Evolutionary conservation across 163 green algal genomes (phyloP), one percentile per base, ranked within the genome.

Genomic region (Chlamydomonas reinhardtii): DNA sequence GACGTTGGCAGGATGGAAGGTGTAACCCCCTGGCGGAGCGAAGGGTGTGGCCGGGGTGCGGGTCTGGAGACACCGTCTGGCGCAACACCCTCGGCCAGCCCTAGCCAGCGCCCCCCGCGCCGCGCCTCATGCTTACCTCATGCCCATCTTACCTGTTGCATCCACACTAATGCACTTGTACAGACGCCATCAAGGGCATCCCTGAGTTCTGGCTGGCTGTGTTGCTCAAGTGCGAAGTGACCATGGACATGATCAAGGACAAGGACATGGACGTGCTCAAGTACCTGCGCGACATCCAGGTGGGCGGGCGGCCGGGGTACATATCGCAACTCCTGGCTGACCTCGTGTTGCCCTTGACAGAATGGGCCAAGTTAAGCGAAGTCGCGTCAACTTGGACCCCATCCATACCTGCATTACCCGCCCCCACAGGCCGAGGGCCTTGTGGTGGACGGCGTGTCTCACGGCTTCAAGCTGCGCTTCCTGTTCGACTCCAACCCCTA

Each of bases 181-280:
- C 52, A 86, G 89, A 85, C 5, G 54, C 48, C 79, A 15, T 79
- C 19, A 93, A 92, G 74, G 94, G 94, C 81, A 94, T 97, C 59
- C 95, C 95, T 12, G 91, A 96, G 59, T 98, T 98, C 88, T 98
- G 95, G 95, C 84, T 94, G 48, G 91, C 88, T 8, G 94, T 94
- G 35, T 82, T 98, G 66, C 89, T 92, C 54, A 96, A 96, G 74
- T 92, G 94, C 82, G 94, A 97, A 39, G 82, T 93, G 35, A 92
- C 85, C 20, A 81, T 74, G 70, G 88, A 91, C 22, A 86, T 94
- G 88, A 94, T 96, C 74, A 96, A 94, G 62, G 95, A 96, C 74
- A 94, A 95, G 84, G 95, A 97, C 75, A 88, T 95, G 74, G 93
- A 92, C 27, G 90, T 92, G n/a, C 89, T 98, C 24, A 94, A 93